Conservation (phyloP, 352 stramenopile species). For the Globisporangium irregulare region DNA sequence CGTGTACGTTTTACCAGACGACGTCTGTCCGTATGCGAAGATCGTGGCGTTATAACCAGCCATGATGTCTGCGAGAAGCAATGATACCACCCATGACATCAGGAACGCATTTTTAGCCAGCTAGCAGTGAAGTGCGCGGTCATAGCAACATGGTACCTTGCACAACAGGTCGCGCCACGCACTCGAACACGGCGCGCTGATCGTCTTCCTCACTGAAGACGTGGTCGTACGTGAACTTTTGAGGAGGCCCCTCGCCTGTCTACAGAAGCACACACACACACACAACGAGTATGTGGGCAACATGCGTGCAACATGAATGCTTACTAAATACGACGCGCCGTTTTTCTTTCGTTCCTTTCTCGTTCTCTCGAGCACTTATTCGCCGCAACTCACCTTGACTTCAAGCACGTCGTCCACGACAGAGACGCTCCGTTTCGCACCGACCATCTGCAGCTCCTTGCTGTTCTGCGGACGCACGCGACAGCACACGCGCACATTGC, state of each 20-base stretch:
- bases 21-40: conserved; percentile 92
- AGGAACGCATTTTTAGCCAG: not conserved
- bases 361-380: not conserved
- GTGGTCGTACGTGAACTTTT: conserved; percentile 89
- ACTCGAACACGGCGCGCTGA: conserved; percentile 89
- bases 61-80: conserved; percentile 71
- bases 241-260: conserved; percentile 48
- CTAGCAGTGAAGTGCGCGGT: not conserved
- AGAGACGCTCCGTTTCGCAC: conserved; percentile 51
- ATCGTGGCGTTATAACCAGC: conserved; percentile 93
- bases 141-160: conserved; percentile 48
- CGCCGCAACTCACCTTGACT: conserved; percentile 43
- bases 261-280: conserved; percentile 5
- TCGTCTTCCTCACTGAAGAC: conserved; percentile 83
- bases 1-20: conserved; percentile 87
- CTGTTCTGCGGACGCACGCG: conserved; percentile 78
- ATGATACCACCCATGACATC: not conserved
- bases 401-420: conserved; percentile 54
- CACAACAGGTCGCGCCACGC: conserved; percentile 83
- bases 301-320: not conserved
- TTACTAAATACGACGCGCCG: not conserved
- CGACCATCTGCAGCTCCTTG: conserved; percentile 69
- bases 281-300: not conserved
- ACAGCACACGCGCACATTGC: conserved; percentile 82
- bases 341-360: not conserved